Evolutionary conservation across 129 eudicot genomes (phyloP).

Genomic region (Sambucus nigra): DNA sequence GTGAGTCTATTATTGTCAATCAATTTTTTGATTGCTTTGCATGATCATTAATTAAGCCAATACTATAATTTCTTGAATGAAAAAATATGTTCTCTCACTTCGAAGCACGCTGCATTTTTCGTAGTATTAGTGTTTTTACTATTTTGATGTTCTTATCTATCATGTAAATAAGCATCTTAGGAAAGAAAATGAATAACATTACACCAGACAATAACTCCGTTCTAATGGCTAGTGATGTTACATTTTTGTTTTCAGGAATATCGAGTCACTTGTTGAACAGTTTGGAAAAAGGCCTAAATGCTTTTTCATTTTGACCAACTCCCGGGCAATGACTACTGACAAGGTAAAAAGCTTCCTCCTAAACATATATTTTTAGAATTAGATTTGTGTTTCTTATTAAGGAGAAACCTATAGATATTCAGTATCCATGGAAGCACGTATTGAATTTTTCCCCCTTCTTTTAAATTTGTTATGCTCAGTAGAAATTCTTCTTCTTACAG

Average conservation of each 20-base stretch:
- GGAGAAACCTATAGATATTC: background rate
- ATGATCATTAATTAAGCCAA: background rate
- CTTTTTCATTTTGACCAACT: slow-evolving; percentile 94
- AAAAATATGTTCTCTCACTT: background rate
- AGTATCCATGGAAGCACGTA: background rate
- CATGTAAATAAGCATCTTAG: too few species aligned
- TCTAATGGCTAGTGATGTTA: slow-evolving; percentile 5
- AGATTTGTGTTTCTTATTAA: background rate
- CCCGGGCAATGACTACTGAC: slow-evolving; percentile 71
- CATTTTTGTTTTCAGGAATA: slow-evolving; percentile 46
- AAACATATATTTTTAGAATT: background rate
- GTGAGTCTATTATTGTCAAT: slow-evolving; percentile 23
- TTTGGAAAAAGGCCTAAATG: slow-evolving; percentile 68
- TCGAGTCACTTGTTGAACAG: slow-evolving; percentile 74
- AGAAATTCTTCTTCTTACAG: slow-evolving; percentile 35
- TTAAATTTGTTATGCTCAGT: slow-evolving; percentile 1
- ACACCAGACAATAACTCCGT: background rate
- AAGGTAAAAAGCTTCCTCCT: slow-evolving; percentile 40
- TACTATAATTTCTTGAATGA: background rate
- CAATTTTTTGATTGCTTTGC: background rate
- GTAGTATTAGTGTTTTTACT: too few species aligned
- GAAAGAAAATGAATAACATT: background rate
- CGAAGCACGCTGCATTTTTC: background rate
- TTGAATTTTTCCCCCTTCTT: background rate
- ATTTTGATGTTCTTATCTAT: too few species aligned